phyloP scores from a whole-genome alignment of 768 basidiomycete genomes.

The Termitomyces sp. region DNA sequence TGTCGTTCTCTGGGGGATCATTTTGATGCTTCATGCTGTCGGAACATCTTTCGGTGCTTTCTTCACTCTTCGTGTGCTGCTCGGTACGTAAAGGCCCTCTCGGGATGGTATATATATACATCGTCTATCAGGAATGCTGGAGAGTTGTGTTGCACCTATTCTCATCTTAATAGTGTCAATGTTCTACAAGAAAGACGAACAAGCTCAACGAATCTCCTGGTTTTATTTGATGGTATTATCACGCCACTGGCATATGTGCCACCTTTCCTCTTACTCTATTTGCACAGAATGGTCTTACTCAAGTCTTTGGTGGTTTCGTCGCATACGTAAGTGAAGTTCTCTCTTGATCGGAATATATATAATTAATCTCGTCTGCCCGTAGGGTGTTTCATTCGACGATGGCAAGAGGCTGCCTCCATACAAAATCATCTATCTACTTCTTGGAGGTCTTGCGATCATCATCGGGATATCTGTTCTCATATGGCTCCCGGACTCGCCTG shows the following conservation, averaged over 20 bases:
- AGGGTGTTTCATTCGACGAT: conserved; percentile 53
- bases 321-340: conserved; percentile 57
- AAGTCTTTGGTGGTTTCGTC: conserved; percentile 57
- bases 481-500: conserved; percentile 62
- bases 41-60: conserved; percentile 54
- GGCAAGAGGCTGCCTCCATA: conserved; percentile 46
- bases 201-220: conserved; percentile 55
- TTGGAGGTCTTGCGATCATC: conserved; percentile 55
- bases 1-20: conserved; percentile 51
- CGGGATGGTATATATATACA: not conserved
- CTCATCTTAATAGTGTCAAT: conserved; percentile 58
- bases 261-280: not conserved
- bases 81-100: conserved; percentile 31
- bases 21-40: conserved; percentile 56
- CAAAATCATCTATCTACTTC: conserved; percentile 56
- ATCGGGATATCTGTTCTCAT: conserved; percentile 51
- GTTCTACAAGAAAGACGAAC: conserved; percentile 68
- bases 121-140: conserved; percentile 48
- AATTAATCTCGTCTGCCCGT: not conserved
- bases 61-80: conserved; percentile 55
- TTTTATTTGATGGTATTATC: conserved; percentile 57
- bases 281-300: conserved; percentile 50
- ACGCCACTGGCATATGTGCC: not conserved
- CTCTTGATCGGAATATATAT: not conserved
- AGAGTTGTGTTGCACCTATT: conserved; percentile 58